Base-by-base conservation (phyloP, 2,329 filamentous ascomycete genomes). In the Pseudocercospora fuligena region DNA sequence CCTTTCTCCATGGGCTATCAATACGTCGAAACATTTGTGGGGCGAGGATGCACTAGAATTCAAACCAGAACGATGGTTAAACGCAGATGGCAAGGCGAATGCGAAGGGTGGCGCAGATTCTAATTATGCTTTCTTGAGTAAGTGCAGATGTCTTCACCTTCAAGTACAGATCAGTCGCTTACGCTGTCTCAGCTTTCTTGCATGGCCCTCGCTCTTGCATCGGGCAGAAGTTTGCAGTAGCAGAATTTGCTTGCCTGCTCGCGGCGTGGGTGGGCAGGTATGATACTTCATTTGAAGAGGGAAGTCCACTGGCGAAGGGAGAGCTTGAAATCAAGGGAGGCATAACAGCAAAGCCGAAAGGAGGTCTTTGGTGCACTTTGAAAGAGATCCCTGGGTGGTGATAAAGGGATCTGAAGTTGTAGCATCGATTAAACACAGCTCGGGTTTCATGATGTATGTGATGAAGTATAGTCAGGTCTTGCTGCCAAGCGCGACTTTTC, bases 201-300 rank as follows among this genome's bases (percentile, higher is more conserved):
- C 92, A 97, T 76, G 94, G 94, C 0, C 93, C 93, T 1, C 83
- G 93, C 61, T 91, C 90, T 75, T 97, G 94, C 76, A 97, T 97
- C 72, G 94, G 93, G 0, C 86, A 89, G 78, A 84, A 84, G 1
- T 97, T 97, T 80, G 91, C 94, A 0, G 90, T 88, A 76, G 88
- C 90, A 0, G 94, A 97, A 82, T 92, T 97, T 79, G 92, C 92
- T 8, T 94, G 91, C 75, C 80, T 97, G 69, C 76, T 97, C 56
- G 93, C 93, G 23, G 85, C 87, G 8, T 88, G 91, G 84, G 85
- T 94, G 3, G 93, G 93, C 0, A 84, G 87, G 43, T 97, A 96
- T 78, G 85, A 89, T 75, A 86, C 88, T 67, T 85, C 89, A 76
- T 80, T 88, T 76, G 89, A 91, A 73, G 87, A 92, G 80, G 73